Base-by-base conservation (phyloP, 257 asterid genomes). In the Solanum dulcamara region DNA sequence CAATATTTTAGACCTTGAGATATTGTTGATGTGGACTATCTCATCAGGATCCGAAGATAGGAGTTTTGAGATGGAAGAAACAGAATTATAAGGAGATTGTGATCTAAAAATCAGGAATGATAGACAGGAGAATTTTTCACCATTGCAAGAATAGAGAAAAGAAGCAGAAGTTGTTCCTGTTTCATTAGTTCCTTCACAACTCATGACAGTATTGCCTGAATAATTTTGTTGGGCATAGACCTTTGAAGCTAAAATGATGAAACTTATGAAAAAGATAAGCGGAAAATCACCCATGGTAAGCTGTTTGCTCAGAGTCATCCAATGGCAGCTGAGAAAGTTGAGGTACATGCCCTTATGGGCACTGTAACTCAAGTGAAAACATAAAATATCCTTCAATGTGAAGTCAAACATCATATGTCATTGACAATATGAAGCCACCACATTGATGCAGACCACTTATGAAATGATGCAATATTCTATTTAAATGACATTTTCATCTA, bases 101-200 rank as follows among this genome's bases (percentile, higher is more conserved):
- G 98, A 57, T 86, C 92, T 85, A 86, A 92, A 90, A 75, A 90
- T 86, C 59, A 94, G 57, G 87, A 89, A 92, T 24, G 97, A 85
- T 33, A 26, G 60, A 88, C 98, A 94, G 40, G 87, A 80, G 44
- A 83, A 90, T 30, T 13, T 87, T 70, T 70, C 85, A 12, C 80
- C 86, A 70, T 90, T 89, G 91, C 94, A 92, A 86, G 92, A 51
- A 87, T 93, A 93, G 7, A 93, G 92, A 81, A 88, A 88, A 17
- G 92, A 83, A 7, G 93, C 79, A 53, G 91, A 80, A n/a, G 89
- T 88, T 3, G 89, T 88, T 3, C 89, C 91, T 40, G 91, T 83
- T 84, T 86, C 83, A 68, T 89, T 90, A 11, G 88, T 83, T 62
- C 12, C 85, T 20, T 88, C 30, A 85, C 98, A 94, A 9, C 30